phyloP scores from a whole-genome alignment of 345 rosid genomes.

The Raphanus sativus region DNA sequence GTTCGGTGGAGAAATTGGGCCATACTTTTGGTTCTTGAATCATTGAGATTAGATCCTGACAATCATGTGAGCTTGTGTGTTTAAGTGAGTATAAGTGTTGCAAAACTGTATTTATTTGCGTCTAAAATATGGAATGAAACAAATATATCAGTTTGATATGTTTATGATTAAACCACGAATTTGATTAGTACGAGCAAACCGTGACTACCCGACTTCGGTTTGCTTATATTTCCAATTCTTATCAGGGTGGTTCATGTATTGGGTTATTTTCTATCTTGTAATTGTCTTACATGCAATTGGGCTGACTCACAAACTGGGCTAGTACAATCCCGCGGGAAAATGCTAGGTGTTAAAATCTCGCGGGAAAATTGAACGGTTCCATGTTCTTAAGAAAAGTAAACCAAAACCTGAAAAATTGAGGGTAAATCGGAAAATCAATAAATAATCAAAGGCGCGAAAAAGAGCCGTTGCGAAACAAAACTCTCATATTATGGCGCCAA shows the following conservation, averaged over 20 bases:
- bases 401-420: constrained; percentile 13
- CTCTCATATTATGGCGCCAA: constrained; percentile 59
- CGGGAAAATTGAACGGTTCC: constrained; percentile 8
- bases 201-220: background rate
- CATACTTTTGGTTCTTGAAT: no score
- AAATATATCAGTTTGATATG: background rate
- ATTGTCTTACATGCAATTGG: background rate
- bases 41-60: no score
- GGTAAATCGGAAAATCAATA: constrained; percentile 21
- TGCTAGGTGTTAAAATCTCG: background rate
- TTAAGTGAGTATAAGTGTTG: background rate
- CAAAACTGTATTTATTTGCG: background rate
- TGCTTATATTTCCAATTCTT: background rate
- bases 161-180: background rate
- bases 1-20: no score
- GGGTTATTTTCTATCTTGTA: background rate
- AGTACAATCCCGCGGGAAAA: background rate
- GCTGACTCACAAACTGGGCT: background rate
- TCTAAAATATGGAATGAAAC: background rate
- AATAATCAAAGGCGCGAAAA: constrained; percentile 56
- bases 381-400: background rate
- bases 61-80: background rate
- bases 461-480: constrained; percentile 63
- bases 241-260: background rate
- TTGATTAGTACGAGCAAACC: background rate